These are phyloP conservation scores for Hypsizygus marmoreus DNA, from an alignment of 768 basidiomycete genomes.

Conservation along the genomic window DNA sequence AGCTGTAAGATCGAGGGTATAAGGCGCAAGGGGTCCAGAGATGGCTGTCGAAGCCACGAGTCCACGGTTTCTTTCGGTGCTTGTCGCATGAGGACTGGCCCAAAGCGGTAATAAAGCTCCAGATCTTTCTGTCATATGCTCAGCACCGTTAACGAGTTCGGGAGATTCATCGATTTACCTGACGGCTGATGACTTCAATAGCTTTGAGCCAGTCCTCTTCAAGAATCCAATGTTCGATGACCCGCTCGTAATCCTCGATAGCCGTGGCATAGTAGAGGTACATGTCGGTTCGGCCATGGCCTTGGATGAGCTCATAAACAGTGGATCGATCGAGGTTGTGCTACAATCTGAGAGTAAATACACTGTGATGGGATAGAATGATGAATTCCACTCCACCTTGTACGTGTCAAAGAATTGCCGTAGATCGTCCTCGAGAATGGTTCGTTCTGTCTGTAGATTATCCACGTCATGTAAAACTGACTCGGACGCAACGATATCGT, in stretches of 20 bases:
- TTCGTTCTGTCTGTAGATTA: conserved; percentile 77
- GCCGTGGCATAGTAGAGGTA: conserved; percentile 86
- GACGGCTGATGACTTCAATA: conserved; percentile 86
- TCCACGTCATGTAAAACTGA: conserved; percentile 79
- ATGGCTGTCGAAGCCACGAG: conserved; percentile 83
- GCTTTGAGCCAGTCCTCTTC: conserved; percentile 93
- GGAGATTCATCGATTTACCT: conserved; percentile 50
- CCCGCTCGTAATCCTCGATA: conserved; percentile 80
- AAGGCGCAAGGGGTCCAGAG: conserved; percentile 80
- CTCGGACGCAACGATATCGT: conserved; percentile 91
- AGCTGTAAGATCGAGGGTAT: conserved; percentile 86
- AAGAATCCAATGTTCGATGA: conserved; percentile 89
- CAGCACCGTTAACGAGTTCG: conserved; percentile 7
- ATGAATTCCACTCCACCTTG: conserved; percentile 56
- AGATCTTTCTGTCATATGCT: conserved; percentile 60
- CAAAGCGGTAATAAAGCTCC: conserved; percentile 92
- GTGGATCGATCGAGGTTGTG: conserved; percentile 82
- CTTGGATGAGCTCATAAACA: conserved; percentile 89
- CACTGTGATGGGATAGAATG: not conserved
- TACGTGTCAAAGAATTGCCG: conserved; percentile 93
- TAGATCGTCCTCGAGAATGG: conserved; percentile 89
- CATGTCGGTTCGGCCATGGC: conserved; percentile 91
- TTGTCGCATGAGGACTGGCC: conserved; percentile 83
- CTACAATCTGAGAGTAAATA: conserved; percentile 38
- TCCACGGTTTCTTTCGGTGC: conserved; percentile 90